phyloP scores from a whole-genome alignment of 2,329 filamentous ascomycete genomes.

The Penicillium frequentans region DNA sequence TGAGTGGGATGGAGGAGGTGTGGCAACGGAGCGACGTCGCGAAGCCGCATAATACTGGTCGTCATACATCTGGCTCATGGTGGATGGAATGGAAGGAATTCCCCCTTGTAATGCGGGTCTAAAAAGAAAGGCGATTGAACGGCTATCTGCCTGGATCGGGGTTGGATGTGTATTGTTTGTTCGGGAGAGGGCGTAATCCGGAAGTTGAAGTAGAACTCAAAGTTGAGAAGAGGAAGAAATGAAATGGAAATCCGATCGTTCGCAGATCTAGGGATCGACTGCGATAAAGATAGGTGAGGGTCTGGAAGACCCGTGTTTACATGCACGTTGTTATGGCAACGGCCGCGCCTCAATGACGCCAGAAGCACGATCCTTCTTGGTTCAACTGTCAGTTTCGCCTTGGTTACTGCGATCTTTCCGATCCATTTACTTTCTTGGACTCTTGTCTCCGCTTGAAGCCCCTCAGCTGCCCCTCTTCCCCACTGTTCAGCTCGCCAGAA shows the following conservation, averaged over 20 bases:
- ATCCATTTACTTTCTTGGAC: conserved; percentile 16
- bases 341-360: conserved; percentile 21
- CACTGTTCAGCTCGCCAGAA: conserved; percentile 26
- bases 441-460: conserved; percentile 12
- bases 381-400: conserved; percentile 15
- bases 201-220: neutral
- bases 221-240: conserved; percentile 1
- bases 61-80: conserved; percentile 39
- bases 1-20: conserved; percentile 41
- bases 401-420: conserved; percentile 11
- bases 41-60: conserved; percentile 56
- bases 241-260: conserved; percentile 12
- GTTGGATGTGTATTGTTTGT: neutral
- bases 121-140: neutral
- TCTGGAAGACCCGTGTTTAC: conserved; percentile 35
- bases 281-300: conserved; percentile 15
- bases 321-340: conserved; percentile 39
- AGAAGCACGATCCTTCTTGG: conserved; percentile 12
- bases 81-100: conserved; percentile 19
- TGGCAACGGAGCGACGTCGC: conserved; percentile 56
- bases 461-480: conserved; percentile 15
- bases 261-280: conserved; percentile 19
- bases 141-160: conserved; percentile 5
- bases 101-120: conserved; percentile 13
- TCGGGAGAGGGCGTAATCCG: neutral